Base-by-base conservation (phyloP, 768 basidiomycete species). In the Kockovaella imperatae region DNA sequence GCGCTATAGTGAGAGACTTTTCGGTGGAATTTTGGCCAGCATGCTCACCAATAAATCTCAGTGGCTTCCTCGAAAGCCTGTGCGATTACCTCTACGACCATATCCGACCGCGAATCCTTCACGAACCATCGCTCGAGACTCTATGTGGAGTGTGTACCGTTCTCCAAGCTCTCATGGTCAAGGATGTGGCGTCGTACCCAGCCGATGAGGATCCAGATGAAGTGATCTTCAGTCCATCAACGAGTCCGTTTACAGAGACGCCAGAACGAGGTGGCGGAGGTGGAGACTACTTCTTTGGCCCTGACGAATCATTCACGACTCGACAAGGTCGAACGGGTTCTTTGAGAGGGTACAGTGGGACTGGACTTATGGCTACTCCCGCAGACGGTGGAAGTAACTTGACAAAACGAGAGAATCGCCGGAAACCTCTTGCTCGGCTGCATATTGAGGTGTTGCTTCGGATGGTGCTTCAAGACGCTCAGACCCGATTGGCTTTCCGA, bases 131-230 rank as follows among this genome's bases (percentile, higher is more conserved):
- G 4, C 79, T 99, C 38, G 83, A 83, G 1, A 82, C 82, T 0
- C 80, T 99, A 1, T 91, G 90, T 66, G 86, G 91, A 68, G 87
- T 96, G 21, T 99, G 93, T 75, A 96, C 88, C 0, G 87, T 99
- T 17, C 76, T 99, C 2, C 87, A 91, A 66, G 93, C 91, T 0
- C 76, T 97, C 34, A 96, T 97, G 88, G 86, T 96, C 3, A 80
- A 90, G 24, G 90, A 93, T 62, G 76, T 86, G 31, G 40, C 47
- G 10, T 31, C 44, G 21, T n/a, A n/a, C n/a, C n/a, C n/a, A n/a
- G 43, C 55, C 28, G 60, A 59, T 3, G 50, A 54, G 28, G 59
- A 58, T 8, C 29, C 24, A 13, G 56, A 54, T 32, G 25, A 29
- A 17, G 31, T 23, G 5, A 23, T 45, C 26, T 48, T 42, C 15